phyloP scores from a whole-genome alignment of 2,329 filamentous ascomycete genomes.

The Fusarium sp. region DNA sequence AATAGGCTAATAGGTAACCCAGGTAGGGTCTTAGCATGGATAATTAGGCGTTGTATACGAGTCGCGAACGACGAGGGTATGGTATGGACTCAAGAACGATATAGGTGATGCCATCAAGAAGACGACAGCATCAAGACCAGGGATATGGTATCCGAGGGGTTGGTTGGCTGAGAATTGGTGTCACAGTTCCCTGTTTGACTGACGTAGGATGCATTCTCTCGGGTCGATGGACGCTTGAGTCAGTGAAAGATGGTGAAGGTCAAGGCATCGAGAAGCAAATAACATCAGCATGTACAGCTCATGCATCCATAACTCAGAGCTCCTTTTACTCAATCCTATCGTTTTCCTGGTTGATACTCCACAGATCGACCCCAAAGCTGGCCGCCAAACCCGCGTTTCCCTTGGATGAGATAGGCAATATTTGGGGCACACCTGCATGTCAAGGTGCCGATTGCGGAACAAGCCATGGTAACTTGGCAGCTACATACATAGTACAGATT shows the following conservation, averaged over 20 bases:
- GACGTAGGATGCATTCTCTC: constrained; percentile 3
- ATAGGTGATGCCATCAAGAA: constrained; percentile 3
- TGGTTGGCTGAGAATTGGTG: constrained; percentile 5
- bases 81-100: constrained; percentile 1
- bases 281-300: not conserved
- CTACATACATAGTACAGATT: too few relatives aligned
- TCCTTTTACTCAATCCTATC: not conserved
- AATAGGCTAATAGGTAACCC: too few relatives aligned
- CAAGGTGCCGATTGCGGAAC: constrained; percentile 9
- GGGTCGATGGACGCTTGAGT: constrained; percentile 18
- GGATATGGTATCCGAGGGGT: not conserved
- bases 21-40: too few relatives aligned
- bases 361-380: constrained; percentile 11
- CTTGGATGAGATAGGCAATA: constrained; percentile 4
- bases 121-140: not conserved
- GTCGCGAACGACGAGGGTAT: not conserved
- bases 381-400: constrained; percentile 8
- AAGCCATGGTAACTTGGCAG: not conserved
- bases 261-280: not conserved
- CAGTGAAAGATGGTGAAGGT: constrained; percentile 9
- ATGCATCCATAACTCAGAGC: not conserved
- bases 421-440: not conserved
- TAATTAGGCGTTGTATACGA: not conserved
- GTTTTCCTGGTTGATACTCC: constrained; percentile 2
- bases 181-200: constrained; percentile 11